Base-by-base conservation (phyloP, 2,329 filamentous ascomycete genomes). In the Hymenoscyphus repandus region DNA sequence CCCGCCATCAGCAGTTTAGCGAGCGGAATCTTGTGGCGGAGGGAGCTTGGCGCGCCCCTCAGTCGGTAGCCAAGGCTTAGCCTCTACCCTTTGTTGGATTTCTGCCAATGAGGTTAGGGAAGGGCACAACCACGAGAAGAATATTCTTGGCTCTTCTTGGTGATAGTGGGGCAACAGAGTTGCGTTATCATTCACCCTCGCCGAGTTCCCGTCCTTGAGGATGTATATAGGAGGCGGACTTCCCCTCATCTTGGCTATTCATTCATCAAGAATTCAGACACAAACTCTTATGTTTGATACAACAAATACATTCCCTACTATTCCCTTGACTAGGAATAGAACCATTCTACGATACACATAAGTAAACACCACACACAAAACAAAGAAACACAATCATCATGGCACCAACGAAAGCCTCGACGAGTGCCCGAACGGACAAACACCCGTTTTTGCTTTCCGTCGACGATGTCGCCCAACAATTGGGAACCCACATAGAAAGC, bases 401-500 rank as follows among this genome's bases (percentile, higher is more conserved):
- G 52, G 54, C 56, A 48, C 56, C 59, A 12, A 55, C 50, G 27
- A 52, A 50, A 31, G 36, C 44, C 38, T 15, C 38, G n/a, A 37
- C 15, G 18, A 47, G 20, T 15, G 22, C 45, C 7, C 17, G 40
- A 15, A 59, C 58, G n/a, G 52, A 59, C 5, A 73, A 72, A 47
- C 80, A 82, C 61, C 79, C 81, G 27, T 84, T 82, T 62, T 76
- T 83, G 52, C 75, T 88, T 45, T 66, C 77, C 18, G 74, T 78
- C 59, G 71, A 79, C 56, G 76, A 86, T 67, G 85, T 88, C 53
- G 80, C 79, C 27, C 70, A 77, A 48, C 75, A 80, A 54, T 75
- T 87, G 47, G 72, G 74, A 33, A 85, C 84, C 47, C 75, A 86
- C 62, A 64, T 82, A 48, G 85, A 89, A 54, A 82, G 78, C 64